These are phyloP conservation scores for Tricholoma flavovirens DNA, from an alignment of 768 basidiomycete genomes.

Conservation along the genomic window DNA sequence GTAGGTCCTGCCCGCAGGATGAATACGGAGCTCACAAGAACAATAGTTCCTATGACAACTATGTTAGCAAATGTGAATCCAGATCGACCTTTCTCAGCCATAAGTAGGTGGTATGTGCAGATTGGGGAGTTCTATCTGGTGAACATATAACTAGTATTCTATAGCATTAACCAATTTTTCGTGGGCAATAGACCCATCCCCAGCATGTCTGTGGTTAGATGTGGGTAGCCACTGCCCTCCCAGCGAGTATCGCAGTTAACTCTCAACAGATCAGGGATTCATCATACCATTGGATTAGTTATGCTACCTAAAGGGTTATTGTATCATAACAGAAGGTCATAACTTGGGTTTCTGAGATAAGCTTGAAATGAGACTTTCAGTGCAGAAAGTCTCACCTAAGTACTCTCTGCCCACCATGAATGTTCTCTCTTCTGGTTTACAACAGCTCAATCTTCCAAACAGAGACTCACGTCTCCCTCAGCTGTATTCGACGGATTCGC, in stretches of 20 bases:
- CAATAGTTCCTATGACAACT: background rate
- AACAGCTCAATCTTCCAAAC: background rate
- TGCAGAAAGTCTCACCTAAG: too few species aligned
- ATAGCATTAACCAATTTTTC: background rate
- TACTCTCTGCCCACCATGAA: background rate
- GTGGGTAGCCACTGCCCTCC: background rate
- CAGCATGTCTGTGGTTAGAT: background rate
- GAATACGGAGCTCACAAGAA: background rate
- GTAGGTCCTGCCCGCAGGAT: too few species aligned
- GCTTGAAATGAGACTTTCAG: background rate
- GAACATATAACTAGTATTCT: background rate
- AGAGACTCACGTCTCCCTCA: background rate
- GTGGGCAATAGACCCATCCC: background rate
- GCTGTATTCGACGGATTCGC: background rate
- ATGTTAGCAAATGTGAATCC: background rate
- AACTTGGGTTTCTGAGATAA: background rate
- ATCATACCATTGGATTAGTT: too few species aligned
- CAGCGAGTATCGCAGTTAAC: background rate
- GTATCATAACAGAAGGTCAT: background rate
- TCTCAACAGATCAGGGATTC: background rate
- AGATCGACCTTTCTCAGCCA: background rate
- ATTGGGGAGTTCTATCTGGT: background rate
- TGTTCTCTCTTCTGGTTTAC: background rate
- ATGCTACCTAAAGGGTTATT: background rate
- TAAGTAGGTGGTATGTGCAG: background rate